A percentile compares a stretch with the other conserved stretches of the same genome.
These are phyloP conservation scores for Collybiopsis confluens DNA, from an alignment of 768 basidiomycete species.

Conservation along the genomic window DNA sequence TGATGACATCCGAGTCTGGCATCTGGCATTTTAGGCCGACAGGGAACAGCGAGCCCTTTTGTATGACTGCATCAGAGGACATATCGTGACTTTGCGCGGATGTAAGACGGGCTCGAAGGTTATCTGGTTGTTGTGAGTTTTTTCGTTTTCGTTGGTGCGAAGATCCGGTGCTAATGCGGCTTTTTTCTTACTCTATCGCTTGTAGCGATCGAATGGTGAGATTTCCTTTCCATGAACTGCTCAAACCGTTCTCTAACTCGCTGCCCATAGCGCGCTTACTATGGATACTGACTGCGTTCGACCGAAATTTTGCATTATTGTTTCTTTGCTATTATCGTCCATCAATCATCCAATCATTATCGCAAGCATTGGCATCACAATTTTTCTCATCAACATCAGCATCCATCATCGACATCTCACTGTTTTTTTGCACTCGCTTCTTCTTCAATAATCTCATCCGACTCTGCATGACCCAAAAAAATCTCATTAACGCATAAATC, in stretches of 20 bases:
- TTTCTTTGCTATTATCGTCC: constrained; percentile 9
- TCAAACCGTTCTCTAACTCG: constrained; percentile 9
- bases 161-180: constrained; percentile 5
- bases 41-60: constrained; percentile 80
- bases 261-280: constrained; percentile 50
- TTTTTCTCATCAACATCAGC: constrained; percentile 4
- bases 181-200: not conserved
- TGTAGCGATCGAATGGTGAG: constrained; percentile 55
- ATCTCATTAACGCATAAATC: constrained; percentile 4
- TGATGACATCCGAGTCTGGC: constrained; percentile 1
- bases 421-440: not conserved
- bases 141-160: not conserved
- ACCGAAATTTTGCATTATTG: constrained; percentile 22
- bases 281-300: constrained; percentile 43
- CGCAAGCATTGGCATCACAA: not conserved
- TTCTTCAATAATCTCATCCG: not conserved
- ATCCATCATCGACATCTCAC: not conserved
- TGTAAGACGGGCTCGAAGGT: constrained; percentile 91
- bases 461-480: not conserved
- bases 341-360: not conserved
- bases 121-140: constrained; percentile 76
- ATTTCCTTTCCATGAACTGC: not conserved
- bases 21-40: constrained; percentile 51
- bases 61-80: constrained; percentile 83
- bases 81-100: constrained; percentile 85